Percentiles rank a stretch among this genome's conserved stretches.
Evolutionary conservation across 1,284 basidiomycete genomes (phyloP).

Genomic region (Cutaneotrichosporon sp.): DNA sequence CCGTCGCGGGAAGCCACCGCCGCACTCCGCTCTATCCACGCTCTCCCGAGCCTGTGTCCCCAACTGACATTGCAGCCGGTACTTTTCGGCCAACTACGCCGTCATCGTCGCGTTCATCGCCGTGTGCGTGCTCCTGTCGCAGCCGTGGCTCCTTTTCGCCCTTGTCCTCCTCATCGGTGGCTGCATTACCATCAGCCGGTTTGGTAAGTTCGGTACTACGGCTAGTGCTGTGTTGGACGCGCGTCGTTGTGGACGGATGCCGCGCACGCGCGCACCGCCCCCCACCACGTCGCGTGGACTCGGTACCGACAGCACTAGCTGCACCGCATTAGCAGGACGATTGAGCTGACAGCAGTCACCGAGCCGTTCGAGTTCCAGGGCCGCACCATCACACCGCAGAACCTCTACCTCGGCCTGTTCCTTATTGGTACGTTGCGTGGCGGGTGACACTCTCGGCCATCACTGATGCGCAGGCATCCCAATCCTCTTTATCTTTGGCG

Average conservation of each 20-base stretch:
- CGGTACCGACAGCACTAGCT: not conserved
- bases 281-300: not conserved
- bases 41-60: too few relatives aligned
- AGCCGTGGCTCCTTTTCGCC: constrained; percentile 72
- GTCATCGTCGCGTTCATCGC: constrained; percentile 73
- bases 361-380: constrained; percentile 51
- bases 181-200: constrained; percentile 82
- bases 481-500: constrained; percentile 43
- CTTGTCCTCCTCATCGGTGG: constrained; percentile 86
- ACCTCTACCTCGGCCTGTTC: constrained; percentile 60
- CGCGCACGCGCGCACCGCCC: too few relatives aligned
- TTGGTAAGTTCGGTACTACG: too few relatives aligned
- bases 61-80: constrained; percentile 72
- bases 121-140: constrained; percentile 84
- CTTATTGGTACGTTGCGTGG: constrained; percentile 41
- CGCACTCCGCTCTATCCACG: too few relatives aligned
- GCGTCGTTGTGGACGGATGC: not conserved
- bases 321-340: not conserved
- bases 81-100: constrained; percentile 89
- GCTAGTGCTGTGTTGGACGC: not conserved
- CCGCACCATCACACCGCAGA: constrained; percentile 51
- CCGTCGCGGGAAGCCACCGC: too few relatives aligned
- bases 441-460: too few relatives aligned
- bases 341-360: constrained; percentile 21
- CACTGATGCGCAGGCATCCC: constrained; percentile 35